phyloP scores from a whole-genome alignment of 78 protist species.

The Dictyostelium discoideum region DNA sequence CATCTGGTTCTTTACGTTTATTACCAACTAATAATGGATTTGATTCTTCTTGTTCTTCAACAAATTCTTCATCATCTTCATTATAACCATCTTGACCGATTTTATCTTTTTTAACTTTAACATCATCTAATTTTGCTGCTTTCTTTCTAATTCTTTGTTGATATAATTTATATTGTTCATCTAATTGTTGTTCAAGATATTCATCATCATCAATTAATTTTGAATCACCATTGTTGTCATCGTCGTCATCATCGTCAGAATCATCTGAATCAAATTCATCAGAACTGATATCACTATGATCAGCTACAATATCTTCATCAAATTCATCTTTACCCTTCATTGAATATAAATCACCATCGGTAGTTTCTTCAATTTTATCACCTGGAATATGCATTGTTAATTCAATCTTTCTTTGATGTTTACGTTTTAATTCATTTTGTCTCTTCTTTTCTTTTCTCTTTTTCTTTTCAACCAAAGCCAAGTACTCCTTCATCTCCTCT shows the following conservation, averaged over 20 bases:
- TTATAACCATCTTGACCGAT: background rate
- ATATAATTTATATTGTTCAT: conserved; percentile 32
- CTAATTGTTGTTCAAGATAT: conserved; percentile 44
- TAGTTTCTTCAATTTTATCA: conserved; percentile 28
- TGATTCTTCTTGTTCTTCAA: conserved; percentile 31
- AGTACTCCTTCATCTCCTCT: conserved; percentile 4
- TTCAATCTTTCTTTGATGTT: conserved; percentile 12
- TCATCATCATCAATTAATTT: conserved; percentile 32
- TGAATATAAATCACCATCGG: conserved; percentile 26
- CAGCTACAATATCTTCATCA: conserved; percentile 9
- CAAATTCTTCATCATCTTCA: conserved; percentile 1
- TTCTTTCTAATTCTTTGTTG: background rate
- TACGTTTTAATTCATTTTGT: conserved; percentile 39
- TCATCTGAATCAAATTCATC: conserved; percentile 47
- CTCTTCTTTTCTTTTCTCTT: conserved; percentile 46
- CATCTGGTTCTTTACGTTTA: conserved; percentile 8
- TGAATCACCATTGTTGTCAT: background rate
- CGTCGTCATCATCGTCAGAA: conserved; percentile 1
- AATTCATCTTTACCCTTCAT: background rate
- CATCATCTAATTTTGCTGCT: background rate
- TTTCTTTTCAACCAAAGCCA: conserved; percentile 17
- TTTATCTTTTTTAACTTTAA: conserved; percentile 35
- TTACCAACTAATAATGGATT: background rate
- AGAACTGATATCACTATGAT: conserved; percentile 18
- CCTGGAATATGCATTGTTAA: conserved; percentile 74